phyloP scores from a whole-genome alignment of 768 basidiomycete genomes.

The Leccinum variicolor region DNA sequence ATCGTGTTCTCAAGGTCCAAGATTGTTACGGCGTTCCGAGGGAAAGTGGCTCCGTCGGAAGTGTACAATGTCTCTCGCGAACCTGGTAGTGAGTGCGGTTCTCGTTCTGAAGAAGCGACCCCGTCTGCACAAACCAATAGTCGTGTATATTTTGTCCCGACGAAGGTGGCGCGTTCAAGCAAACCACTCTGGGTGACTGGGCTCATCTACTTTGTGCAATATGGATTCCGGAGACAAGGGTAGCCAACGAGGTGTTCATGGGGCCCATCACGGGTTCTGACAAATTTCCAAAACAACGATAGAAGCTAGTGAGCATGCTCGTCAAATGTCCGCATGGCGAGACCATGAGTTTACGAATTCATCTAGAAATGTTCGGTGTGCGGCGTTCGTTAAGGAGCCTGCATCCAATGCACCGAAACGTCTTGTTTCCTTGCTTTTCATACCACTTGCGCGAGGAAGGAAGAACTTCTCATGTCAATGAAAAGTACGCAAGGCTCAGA shows the following conservation, averaged over 20 bases:
- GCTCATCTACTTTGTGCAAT: slow-evolving; percentile 95
- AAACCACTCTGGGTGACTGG: slow-evolving; percentile 91
- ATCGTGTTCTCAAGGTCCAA: slow-evolving; percentile 31
- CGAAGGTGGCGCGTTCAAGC: slow-evolving; percentile 98
- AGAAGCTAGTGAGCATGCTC: slow-evolving; percentile 79
- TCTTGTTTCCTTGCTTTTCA: slow-evolving; percentile 95
- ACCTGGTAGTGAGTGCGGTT: slow-evolving; percentile 71
- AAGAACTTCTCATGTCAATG: slow-evolving; percentile 84
- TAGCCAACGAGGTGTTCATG: slow-evolving; percentile 96
- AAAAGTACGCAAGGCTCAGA: slow-evolving; percentile 76
- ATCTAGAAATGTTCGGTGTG: slow-evolving; percentile 62
- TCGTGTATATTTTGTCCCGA: slow-evolving; percentile 96
- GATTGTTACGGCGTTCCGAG: slow-evolving; percentile 98
- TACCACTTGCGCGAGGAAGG: slow-evolving; percentile 87
- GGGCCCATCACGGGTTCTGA: slow-evolving; percentile 93
- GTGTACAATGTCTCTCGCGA: slow-evolving; percentile 96
- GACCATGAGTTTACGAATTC: slow-evolving; percentile 9
- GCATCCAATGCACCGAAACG: slow-evolving; percentile 91
- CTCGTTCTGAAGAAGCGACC: background rate
- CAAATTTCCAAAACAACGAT: slow-evolving; percentile 81
- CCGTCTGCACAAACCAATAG: slow-evolving; percentile 36
- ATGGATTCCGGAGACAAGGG: slow-evolving; percentile 93
- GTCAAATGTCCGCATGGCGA: background rate
- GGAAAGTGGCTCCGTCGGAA: slow-evolving; percentile 99
- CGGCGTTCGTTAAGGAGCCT: slow-evolving; percentile 68